phyloP scores from a whole-genome alignment of 1,284 basidiomycete species.

The Cystobasidium pallidum region DNA sequence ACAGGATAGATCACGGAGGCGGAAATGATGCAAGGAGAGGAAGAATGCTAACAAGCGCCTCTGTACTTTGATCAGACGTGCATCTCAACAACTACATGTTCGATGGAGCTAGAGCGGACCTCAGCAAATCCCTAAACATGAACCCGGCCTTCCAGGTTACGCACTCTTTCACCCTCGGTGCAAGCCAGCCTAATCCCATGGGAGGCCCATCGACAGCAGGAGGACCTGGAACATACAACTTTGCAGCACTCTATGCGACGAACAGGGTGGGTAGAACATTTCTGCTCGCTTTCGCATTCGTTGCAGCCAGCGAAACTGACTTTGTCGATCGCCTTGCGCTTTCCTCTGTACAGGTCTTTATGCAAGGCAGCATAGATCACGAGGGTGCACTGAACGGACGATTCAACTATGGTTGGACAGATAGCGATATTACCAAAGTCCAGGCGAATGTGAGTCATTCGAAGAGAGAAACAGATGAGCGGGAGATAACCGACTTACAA shows the following conservation, averaged over 20 bases:
- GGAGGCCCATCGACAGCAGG: constrained; percentile 52
- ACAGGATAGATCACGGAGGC: neutral
- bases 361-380: constrained; percentile 93
- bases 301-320: neutral
- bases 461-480: too few species aligned
- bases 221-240: constrained; percentile 84
- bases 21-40: neutral
- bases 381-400: constrained; percentile 87
- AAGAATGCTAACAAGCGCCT: constrained; percentile 28
- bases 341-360: constrained; percentile 68
- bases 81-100: constrained; percentile 88
- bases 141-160: constrained; percentile 97
- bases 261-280: constrained; percentile 64
- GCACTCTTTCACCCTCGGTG: constrained; percentile 88
- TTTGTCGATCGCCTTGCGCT: constrained; percentile 10
- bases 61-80: constrained; percentile 74
- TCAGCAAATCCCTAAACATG: constrained; percentile 89
- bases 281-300: neutral
- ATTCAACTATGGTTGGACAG: constrained; percentile 85
- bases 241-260: constrained; percentile 90
- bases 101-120: constrained; percentile 93
- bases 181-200: constrained; percentile 56
- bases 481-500: too few species aligned
- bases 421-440: constrained; percentile 78
- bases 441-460: constrained; percentile 75